phyloP scores from a whole-genome alignment of 2,329 filamentous ascomycete species.

The Pestalotiopsis sp. region DNA sequence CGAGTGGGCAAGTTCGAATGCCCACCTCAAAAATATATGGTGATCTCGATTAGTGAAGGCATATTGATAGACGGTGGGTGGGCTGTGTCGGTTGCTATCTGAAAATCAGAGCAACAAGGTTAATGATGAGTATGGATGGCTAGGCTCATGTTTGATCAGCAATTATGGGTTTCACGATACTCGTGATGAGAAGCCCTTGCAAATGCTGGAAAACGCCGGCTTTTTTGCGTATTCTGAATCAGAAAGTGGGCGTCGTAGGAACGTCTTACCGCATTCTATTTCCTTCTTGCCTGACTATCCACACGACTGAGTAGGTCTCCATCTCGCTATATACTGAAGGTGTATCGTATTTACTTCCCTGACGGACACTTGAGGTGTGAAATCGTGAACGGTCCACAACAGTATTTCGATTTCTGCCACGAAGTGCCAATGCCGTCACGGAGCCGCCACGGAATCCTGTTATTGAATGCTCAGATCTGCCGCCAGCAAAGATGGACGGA shows the following conservation, averaged over 20 bases:
- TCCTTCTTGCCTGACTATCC: too few species aligned
- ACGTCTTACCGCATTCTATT: too few species aligned
- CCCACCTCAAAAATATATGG: neutral
- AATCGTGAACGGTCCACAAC: too few species aligned
- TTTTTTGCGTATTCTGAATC: neutral
- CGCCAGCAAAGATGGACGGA: too few species aligned
- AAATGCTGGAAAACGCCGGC: neutral
- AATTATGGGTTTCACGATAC: neutral
- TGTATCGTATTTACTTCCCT: too few species aligned
- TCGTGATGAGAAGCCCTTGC: neutral
- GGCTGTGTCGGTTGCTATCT: neutral
- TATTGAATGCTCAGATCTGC: too few species aligned
- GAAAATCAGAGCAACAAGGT: neutral
- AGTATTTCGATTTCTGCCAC: too few species aligned
- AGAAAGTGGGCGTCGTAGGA: neutral
- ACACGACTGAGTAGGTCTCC: too few species aligned
- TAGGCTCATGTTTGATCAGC: neutral
- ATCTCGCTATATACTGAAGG: too few species aligned
- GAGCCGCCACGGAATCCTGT: too few species aligned
- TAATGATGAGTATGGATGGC: neutral
- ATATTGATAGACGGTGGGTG: neutral
- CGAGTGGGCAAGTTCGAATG: neutral
- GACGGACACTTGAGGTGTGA: too few species aligned
- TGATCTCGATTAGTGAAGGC: neutral
- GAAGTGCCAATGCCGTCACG: too few species aligned